These are phyloP conservation scores for Aegilops umbellulata DNA, from an alignment of 176 grass and related monocot species.

Conservation along the genomic window DNA sequence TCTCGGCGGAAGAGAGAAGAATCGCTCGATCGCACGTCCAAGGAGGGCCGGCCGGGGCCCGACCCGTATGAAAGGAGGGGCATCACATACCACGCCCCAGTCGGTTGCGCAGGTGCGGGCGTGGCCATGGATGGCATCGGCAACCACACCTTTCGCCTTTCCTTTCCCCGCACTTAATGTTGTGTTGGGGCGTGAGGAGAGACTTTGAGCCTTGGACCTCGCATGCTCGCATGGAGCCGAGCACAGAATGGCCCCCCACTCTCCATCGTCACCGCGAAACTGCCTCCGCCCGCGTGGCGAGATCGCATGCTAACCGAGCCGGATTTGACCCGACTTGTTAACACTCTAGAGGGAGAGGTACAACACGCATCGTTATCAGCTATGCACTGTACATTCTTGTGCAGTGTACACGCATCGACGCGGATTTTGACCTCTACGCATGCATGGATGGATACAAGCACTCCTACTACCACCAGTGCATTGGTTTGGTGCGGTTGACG, in stretches of 20 bases:
- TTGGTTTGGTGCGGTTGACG: slow-evolving; percentile 41
- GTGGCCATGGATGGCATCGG: not conserved
- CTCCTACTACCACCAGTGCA: not conserved
- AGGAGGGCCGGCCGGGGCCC: not conserved
- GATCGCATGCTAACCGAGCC: not conserved
- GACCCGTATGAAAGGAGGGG: not conserved
- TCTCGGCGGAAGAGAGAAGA: not conserved
- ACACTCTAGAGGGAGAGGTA: not conserved
- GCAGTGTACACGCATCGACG: not conserved
- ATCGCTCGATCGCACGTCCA: not conserved
- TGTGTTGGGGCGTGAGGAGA: slow-evolving; percentile 10
- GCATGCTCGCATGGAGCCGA: not conserved
- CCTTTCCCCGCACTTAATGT: slow-evolving; percentile 34
- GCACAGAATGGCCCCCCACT: not conserved
- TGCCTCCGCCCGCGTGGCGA: not conserved
- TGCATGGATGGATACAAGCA: not conserved
- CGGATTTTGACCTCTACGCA: not conserved
- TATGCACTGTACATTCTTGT: not conserved
- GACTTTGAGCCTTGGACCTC: not conserved
- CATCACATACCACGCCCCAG: slow-evolving; percentile 24
- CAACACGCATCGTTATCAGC: not conserved
- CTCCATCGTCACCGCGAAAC: slow-evolving; percentile 9
- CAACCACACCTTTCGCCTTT: slow-evolving; percentile 15
- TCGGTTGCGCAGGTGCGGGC: not conserved
- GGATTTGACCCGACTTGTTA: slow-evolving; percentile 33